Base-by-base conservation (phyloP, 306 rosid species). In the Begonia peltatifolia region DNA sequence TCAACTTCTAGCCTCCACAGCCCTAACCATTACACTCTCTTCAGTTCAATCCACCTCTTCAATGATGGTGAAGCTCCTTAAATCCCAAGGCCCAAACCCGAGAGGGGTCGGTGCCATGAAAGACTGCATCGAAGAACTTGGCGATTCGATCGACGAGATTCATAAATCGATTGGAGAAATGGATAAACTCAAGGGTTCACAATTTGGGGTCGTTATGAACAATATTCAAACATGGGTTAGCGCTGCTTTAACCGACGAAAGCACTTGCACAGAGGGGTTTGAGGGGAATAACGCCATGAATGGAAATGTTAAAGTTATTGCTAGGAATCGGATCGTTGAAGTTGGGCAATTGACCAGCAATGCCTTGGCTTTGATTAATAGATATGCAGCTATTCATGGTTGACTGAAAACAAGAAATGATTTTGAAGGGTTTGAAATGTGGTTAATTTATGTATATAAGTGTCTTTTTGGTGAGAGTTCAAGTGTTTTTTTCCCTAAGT, bases 291-390 rank as follows among this genome's bases (percentile, higher is more conserved):
- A 48, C 8, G 46, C 20, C 0, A 20, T 41, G 66, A 58, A 65
- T 53, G 80, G 63, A 0, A 54, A 72, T 14, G 41, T 74, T 53
- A 79, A 74, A 75, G 67, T 16, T 11, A 7, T 36, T 0, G 87
- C 76, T 42, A 74, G 78, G 54, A 50, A 66, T 0, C 17, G n/a
- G 22, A 51, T 87, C 54, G 79, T 72, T 42, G 61, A 47, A 0
- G 61, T 74, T 2, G 79, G 83, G 0, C 94, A 70, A 6, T 53
- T 87, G 64, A 87, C 94, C 16, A 80, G 84, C 60, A 87, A 80
- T 64, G 81, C 90, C 14, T 74, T 87, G 79, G 96, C 90, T 62
- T 74, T 87, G 72, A 63, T 83, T 16, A 83, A 83, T 52, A 78
- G 68, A 55, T 71, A 71, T 11, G 81, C 84, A 48, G 54, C 68